A percentile compares a stretch with the other conserved stretches of the same genome.
phyloP scores from a whole-genome alignment of 2,329 filamentous ascomycete species.

The Aspergillus bombycis region DNA sequence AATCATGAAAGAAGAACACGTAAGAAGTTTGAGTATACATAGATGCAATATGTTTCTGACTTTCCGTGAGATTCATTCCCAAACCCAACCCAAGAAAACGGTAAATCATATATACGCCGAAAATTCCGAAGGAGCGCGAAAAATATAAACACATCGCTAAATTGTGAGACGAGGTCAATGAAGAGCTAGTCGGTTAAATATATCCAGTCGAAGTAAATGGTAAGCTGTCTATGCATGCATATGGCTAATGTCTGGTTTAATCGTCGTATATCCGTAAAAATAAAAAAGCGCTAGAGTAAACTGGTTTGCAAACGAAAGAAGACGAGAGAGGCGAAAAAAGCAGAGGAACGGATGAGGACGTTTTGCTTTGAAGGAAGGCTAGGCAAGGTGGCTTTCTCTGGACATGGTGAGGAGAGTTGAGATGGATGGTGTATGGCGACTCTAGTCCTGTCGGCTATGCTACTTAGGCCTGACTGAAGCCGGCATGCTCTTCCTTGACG shows the following conservation, averaged over 20 bases:
- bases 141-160: conserved; percentile 28
- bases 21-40: conserved; percentile 19
- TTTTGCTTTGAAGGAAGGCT: conserved; percentile 12
- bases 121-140: conserved; percentile 20
- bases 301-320: conserved; percentile 17
- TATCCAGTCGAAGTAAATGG: conserved; percentile 28
- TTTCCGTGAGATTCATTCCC: conserved; percentile 20
- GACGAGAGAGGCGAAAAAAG: conserved; percentile 15
- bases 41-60: conserved; percentile 19
- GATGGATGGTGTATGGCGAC: conserved; percentile 11
- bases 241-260: conserved; percentile 28
- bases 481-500: conserved; percentile 36
- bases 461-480: conserved; percentile 23
- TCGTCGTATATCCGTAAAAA: conserved; percentile 21
- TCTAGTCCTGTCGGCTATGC: conserved; percentile 7
- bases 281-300: conserved; percentile 12
- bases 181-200: conserved; percentile 24
- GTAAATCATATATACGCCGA: conserved; percentile 23
- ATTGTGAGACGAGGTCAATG: conserved; percentile 21
- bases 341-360: conserved; percentile 14
- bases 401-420: conserved; percentile 12
- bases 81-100: conserved; percentile 14
- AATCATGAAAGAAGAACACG: conserved; percentile 4
- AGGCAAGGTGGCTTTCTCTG: conserved; percentile 20
- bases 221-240: conserved; percentile 31